Evolutionary conservation across 176 grass and related monocot species (phyloP).

Genomic region (Hordeum marinum): DNA sequence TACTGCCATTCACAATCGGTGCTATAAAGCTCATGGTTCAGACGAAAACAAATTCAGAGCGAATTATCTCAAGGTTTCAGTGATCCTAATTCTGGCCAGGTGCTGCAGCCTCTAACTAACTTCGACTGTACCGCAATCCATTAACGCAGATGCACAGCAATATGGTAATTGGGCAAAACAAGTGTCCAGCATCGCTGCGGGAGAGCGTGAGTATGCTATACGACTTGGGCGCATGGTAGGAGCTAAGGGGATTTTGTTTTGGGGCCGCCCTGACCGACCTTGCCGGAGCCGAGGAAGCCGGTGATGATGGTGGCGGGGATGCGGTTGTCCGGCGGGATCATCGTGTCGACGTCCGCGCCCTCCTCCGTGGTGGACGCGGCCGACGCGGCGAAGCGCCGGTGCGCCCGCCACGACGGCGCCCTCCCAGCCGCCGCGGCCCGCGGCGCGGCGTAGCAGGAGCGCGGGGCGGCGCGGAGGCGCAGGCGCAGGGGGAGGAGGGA

Average conservation of each 20-base stretch:
- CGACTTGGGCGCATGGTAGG: neutral
- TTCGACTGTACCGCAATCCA: too few species aligned
- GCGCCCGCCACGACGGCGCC: constrained; percentile 13
- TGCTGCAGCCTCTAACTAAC: neutral
- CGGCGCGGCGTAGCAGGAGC: constrained; percentile 13
- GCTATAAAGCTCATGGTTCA: neutral
- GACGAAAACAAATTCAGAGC: neutral
- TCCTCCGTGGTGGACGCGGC: constrained; percentile 47
- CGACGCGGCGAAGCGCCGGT: constrained; percentile 51
- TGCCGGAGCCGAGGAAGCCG: constrained; percentile 89
- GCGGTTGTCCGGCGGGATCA: constrained; percentile 75
- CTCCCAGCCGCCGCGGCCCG: neutral
- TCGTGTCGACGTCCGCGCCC: constrained; percentile 15
- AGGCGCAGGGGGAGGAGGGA: constrained; percentile 38
- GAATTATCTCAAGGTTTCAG: neutral
- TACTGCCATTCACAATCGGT: neutral
- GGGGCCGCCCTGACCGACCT: constrained; percentile 35
- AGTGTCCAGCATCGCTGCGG: too few species aligned
- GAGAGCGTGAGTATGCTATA: neutral
- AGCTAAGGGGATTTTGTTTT: neutral
- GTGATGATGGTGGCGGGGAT: constrained; percentile 97
- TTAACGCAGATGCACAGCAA: neutral
- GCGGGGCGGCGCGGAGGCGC: constrained; percentile 14
- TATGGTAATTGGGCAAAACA: neutral
- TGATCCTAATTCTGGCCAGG: neutral